Evolutionary conservation across 805 yeast genomes (phyloP), one percentile per base, ranked within the genome.

Genomic region (Kodamaea fukazawae): DNA sequence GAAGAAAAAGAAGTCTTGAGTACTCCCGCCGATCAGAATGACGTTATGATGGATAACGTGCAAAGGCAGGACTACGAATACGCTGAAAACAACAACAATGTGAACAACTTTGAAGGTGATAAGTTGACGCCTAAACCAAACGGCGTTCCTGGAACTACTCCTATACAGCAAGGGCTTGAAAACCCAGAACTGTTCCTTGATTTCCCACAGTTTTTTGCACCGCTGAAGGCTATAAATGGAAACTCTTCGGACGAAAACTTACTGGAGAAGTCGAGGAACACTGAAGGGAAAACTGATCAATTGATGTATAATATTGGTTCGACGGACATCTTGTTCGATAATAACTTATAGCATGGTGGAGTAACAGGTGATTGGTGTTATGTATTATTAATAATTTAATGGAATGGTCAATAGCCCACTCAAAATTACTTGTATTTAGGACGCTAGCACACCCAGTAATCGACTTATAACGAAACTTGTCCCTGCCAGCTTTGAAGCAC

Each of bases 221-320:
- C 54, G 1, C 39, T 41, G 27, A 40, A 25, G 32, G 32, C 26
- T 28, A 16, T 12, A 15, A 26, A 20, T 13, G 9, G 5, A 6
- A 20, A 20, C 13, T 37, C 41, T 10, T 34, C 42, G 10, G 38
- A 36, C 7, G 47, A 44, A 12, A 26, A 38, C 29, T 6, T 13
- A 9, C 33, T 34, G 23, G 47, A 44, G 5, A 35, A 13, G 37
- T 38, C 44, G n/a, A 30, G 23, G 5, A 14, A 36, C 8, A 27
- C 30, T 12, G 44, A 34, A 9, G 41, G 42, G 15, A 40, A 40
- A 16, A 38, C 39, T 20, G 52, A 50, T 27, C 46, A 44, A 18
- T 41, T 40, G 29, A 42, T 50, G 53, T 50, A 49, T 33, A 49
- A 42, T 36, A 44, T 43, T 13, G 54, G 51, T 7, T 34, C 50